Percentiles rank a stretch among this genome's conserved stretches.
These are phyloP conservation scores for Raddia distichophylla DNA, from an alignment of 176 grass and related monocot species.

Conservation along the genomic window DNA sequence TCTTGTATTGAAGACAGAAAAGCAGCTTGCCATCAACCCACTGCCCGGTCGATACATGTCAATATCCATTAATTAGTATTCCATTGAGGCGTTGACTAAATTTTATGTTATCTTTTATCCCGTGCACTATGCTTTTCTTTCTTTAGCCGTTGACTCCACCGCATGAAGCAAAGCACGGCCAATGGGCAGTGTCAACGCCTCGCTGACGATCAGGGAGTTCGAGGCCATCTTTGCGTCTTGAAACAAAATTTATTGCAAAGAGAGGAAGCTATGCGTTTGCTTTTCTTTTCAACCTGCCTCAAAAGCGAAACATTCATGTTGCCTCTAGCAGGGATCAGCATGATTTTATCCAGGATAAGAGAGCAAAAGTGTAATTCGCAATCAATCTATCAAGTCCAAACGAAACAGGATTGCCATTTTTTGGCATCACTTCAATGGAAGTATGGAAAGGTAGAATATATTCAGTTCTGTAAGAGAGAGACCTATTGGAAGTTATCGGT, in stretches of 20 bases:
- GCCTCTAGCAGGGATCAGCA: slow-evolving; percentile 29
- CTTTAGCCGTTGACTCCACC: slow-evolving; percentile 41
- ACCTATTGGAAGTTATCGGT: not conserved
- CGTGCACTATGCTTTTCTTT: not conserved
- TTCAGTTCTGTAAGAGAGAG: not conserved
- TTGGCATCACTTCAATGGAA: not conserved
- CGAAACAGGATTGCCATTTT: not conserved
- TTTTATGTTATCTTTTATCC: slow-evolving; percentile 2
- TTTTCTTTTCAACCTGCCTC: slow-evolving; percentile 27
- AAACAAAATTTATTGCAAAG: not conserved
- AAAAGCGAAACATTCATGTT: slow-evolving; percentile 32
- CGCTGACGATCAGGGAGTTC: slow-evolving; percentile 1
- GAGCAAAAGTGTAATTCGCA: slow-evolving; percentile 15
- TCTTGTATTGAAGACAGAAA: slow-evolving; percentile 12
- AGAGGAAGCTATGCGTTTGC: not conserved
- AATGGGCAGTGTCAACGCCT: slow-evolving; percentile 40
- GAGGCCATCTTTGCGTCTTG: slow-evolving; percentile 43
- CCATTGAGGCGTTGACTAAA: slow-evolving; percentile 29
- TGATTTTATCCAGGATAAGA: not conserved
- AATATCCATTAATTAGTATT: slow-evolving; percentile 6
- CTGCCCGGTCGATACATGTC: slow-evolving; percentile 32
- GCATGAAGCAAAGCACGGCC: slow-evolving; percentile 16
- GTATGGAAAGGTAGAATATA: not conserved
- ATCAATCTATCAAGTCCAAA: not conserved
- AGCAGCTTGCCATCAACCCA: slow-evolving; percentile 43